Percentiles rank a stretch among this genome's conserved stretches.
Conservation (phyloP, 805 yeast genomes). For the Wickerhamiella nectarea region DNA sequence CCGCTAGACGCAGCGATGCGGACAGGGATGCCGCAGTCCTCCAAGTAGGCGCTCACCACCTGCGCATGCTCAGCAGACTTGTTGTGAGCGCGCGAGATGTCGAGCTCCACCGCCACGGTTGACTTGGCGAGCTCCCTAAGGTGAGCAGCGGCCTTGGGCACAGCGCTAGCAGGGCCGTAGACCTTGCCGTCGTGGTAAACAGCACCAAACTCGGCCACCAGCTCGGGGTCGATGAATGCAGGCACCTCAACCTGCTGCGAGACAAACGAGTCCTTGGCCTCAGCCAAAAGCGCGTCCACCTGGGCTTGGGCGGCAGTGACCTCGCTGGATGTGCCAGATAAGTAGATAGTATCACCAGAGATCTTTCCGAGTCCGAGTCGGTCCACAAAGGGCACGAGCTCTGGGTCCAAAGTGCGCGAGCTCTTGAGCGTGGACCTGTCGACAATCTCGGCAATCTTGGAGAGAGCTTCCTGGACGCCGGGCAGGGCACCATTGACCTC, state of each 20-base stretch:
- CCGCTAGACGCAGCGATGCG: conserved; percentile 30
- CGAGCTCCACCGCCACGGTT: conserved; percentile 52
- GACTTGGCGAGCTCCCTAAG: conserved; percentile 50
- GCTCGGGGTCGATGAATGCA: conserved; percentile 5
- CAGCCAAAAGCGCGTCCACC: conserved; percentile 8
- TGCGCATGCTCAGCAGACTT: conserved; percentile 65
- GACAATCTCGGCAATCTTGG: conserved; percentile 56
- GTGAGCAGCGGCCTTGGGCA: conserved; percentile 46
- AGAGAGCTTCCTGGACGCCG: conserved; percentile 63
- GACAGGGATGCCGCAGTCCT: conserved; percentile 22
- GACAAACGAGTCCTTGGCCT: conserved; percentile 2
- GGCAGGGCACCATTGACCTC: conserved; percentile 72
- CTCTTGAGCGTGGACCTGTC: conserved; percentile 36
- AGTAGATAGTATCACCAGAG: conserved; percentile 6
- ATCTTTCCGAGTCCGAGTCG: neutral
- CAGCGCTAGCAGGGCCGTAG: conserved; percentile 43
- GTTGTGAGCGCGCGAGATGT: conserved; percentile 81
- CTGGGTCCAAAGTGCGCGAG: neutral
- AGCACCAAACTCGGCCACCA: conserved; percentile 23
- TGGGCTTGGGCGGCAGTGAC: conserved; percentile 28
- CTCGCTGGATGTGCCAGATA: conserved; percentile 22
- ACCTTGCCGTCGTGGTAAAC: conserved; percentile 43
- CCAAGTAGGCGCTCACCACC: conserved; percentile 53
- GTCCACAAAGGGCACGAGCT: neutral
- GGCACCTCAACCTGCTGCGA: conserved; percentile 1